Percentiles rank a stretch among this genome's conserved stretches.
phyloP scores from a whole-genome alignment of 2,329 filamentous ascomycete genomes.

The Mycosphaerella arachidis region DNA sequence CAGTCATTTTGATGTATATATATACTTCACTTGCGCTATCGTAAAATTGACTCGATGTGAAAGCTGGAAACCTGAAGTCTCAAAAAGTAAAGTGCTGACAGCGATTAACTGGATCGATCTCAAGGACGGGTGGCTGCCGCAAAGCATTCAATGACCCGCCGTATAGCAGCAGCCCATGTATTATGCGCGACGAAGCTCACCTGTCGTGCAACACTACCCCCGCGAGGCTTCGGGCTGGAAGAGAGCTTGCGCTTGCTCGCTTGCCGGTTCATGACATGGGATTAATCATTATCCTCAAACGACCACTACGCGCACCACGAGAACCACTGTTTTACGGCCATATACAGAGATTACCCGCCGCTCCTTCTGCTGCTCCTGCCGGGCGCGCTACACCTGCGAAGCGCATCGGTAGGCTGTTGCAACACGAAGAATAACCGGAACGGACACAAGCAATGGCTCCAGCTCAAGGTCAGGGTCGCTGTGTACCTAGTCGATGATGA shows the following conservation, averaged over 20 bases:
- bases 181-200: neutral
- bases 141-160: neutral
- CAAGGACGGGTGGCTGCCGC: no score
- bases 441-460: neutral
- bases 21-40: no score
- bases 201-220: conserved; percentile 1
- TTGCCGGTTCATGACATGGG: neutral
- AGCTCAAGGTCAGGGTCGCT: neutral
- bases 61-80: no score
- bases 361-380: neutral
- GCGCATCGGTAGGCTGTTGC: neutral
- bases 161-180: neutral
- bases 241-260: neutral
- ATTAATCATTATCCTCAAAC: no score
- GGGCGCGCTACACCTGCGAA: neutral
- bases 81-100: no score
- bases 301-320: neutral
- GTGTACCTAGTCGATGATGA: conserved; percentile 1
- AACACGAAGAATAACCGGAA: conserved; percentile 7
- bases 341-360: neutral
- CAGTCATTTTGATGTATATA: no score
- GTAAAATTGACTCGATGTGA: no score
- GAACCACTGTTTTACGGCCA: neutral
- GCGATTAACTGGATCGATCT: no score
- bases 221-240: neutral